Evolutionary conservation across 2,329 filamentous ascomycete genomes (phyloP), one percentile per base, ranked within the genome.

Genomic region (Nothophoma quercina): DNA sequence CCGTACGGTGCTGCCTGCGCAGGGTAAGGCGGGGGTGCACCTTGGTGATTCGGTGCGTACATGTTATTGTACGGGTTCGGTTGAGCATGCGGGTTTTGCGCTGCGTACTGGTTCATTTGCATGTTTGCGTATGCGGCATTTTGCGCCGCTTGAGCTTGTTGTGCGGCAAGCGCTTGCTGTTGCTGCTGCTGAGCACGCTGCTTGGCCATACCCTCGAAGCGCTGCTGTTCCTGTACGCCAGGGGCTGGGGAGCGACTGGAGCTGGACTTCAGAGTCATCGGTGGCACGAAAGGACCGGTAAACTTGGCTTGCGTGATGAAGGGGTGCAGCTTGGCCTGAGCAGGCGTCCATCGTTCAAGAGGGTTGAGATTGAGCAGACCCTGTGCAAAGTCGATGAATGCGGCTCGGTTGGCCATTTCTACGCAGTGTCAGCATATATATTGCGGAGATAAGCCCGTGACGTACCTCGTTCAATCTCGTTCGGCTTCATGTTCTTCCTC

Each of bases 251-350:
- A 96, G 68, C 95, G 93, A 47, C 90, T 81, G 2, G 90, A 89
- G 65, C 89, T 91, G 16, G 91, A 87, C 74, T 97, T 97, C 54
- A 98, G 79, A 69, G 96, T 96, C 92, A 97, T 96, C 2, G 93
- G 93, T 7, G 95, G 95, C 39, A 98, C 90, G 70, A 99, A 99
- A 3, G 93, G 92, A 0, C 92, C 93, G 0, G 93, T 97, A 71
- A 89, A 99, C 79, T 98, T 99, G 70, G 96, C 90, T 72, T 99
- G 95, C 0, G 95, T 99, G 70, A 99, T 99, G 75, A 99, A 99
- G 0, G 95, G 95, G 71, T 99, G 95, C 54, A 97, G 80, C 72
- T 97, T 97, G 26, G 95, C 95, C 77, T 99, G 95, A 69, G 97
- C 93, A 6, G 95, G 95, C 4, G 95, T 96, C 95, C 95, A 99